These are phyloP conservation scores for Clitopilus hobsonii DNA, from an alignment of 768 basidiomycete genomes.

Conservation along the genomic window DNA sequence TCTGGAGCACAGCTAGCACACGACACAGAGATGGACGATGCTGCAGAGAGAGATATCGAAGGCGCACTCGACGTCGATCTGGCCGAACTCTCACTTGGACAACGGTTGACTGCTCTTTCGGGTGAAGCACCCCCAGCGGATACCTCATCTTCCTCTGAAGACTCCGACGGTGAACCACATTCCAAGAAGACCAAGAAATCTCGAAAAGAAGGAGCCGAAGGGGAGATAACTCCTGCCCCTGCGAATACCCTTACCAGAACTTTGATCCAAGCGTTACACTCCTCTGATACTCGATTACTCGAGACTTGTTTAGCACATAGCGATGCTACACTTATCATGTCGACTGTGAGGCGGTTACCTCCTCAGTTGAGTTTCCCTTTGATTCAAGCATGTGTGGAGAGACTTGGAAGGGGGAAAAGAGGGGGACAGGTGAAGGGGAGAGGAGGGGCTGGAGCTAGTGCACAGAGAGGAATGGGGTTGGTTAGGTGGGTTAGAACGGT, in stretches of 20 bases:
- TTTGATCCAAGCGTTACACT: slow-evolving; percentile 93
- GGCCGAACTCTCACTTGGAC: slow-evolving; percentile 89
- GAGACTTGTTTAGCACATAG: slow-evolving; percentile 87
- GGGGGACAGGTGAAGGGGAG: slow-evolving; percentile 48
- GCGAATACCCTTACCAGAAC: slow-evolving; percentile 89
- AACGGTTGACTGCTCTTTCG: slow-evolving; percentile 75
- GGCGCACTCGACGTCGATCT: slow-evolving; percentile 78
- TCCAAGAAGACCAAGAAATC: slow-evolving; percentile 21
- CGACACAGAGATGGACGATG: slow-evolving; percentile 50
- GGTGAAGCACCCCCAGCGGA: slow-evolving; percentile 39
- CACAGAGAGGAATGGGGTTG: slow-evolving; percentile 66
- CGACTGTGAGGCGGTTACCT: slow-evolving; percentile 84
- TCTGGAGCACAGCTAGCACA: slow-evolving; percentile 67
- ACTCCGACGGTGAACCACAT: slow-evolving; percentile 13
- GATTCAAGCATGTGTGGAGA: slow-evolving; percentile 84
- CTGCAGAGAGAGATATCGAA: slow-evolving; percentile 46
- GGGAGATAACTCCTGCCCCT: slow-evolving; percentile 47
- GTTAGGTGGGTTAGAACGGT: slow-evolving; percentile 80
- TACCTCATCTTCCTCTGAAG: slow-evolving; percentile 39
- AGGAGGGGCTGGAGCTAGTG: slow-evolving; percentile 73
- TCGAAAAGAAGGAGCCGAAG: slow-evolving; percentile 24
- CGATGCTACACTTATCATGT: slow-evolving; percentile 73
- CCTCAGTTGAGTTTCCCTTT: slow-evolving; percentile 84
- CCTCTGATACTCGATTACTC: slow-evolving; percentile 81
- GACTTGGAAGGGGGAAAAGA: slow-evolving; percentile 72